These are phyloP conservation scores for Ogataea thermomethanolica DNA, from an alignment of 805 yeast genomes.

Conservation along the genomic window DNA sequence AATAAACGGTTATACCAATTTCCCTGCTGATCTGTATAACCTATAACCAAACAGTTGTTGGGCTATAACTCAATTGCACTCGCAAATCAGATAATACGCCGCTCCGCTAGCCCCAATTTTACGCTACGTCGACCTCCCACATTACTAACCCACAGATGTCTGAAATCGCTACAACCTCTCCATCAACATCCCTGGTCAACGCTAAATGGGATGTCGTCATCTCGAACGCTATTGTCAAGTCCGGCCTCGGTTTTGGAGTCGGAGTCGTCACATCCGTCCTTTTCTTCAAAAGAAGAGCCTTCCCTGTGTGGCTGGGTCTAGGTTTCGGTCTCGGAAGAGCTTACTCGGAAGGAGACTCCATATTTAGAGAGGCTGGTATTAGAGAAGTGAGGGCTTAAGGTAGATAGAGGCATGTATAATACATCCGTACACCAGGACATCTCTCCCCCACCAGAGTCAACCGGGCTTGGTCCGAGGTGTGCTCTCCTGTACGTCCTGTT, in stretches of 20 bases:
- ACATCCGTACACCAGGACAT: constrained; percentile 7
- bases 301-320: constrained; percentile 96
- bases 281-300: constrained; percentile 87
- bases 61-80: too few relatives aligned
- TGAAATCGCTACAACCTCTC: constrained; percentile 19
- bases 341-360: constrained; percentile 96
- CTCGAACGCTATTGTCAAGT: constrained; percentile 90
- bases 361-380: constrained; percentile 81
- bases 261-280: constrained; percentile 92
- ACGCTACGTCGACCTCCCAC: background rate
- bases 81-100: background rate
- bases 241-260: constrained; percentile 94
- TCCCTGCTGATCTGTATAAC: too few relatives aligned
- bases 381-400: constrained; percentile 66
- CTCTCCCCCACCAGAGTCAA: background rate
- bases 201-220: constrained; percentile 88
- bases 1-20: too few relatives aligned
- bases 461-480: constrained; percentile 11
- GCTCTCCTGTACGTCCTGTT: background rate
- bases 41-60: too few relatives aligned
- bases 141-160: constrained; percentile 20
- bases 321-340: constrained; percentile 99
- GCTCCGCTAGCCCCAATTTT: background rate
- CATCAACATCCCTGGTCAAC: constrained; percentile 29
- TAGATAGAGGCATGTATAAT: constrained; percentile 14